Evolutionary conservation across 176 grass and related monocot species (phyloP).

Genomic region (Triticum turgidum): DNA sequence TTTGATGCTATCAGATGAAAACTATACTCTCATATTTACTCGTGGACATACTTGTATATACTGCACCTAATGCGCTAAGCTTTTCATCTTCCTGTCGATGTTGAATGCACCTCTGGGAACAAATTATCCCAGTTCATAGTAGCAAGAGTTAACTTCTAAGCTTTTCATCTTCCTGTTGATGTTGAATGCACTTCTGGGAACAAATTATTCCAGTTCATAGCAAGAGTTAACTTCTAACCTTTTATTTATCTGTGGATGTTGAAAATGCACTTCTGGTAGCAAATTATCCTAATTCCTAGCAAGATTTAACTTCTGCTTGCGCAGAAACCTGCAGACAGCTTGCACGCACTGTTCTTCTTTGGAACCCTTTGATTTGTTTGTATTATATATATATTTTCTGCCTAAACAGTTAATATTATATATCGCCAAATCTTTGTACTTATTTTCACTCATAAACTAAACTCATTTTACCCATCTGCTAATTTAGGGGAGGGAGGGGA

Average conservation of each 20-base stretch:
- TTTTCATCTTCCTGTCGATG: no score
- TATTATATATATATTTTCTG: background rate
- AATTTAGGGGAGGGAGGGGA: conserved; percentile 93
- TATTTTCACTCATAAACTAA: background rate
- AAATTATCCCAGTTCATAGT: no score
- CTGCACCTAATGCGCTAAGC: no score
- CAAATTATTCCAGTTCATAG: background rate
- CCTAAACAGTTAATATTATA: conserved; percentile 10
- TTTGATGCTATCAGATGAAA: conserved; percentile 10
- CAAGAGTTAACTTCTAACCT: conserved; percentile 1
- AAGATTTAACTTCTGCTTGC: background rate
- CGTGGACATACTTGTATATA: no score
- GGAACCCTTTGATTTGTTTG: background rate
- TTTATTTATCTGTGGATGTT: background rate
- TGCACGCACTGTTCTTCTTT: background rate
- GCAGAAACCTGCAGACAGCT: background rate
- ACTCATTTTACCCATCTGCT: conserved; percentile 13
- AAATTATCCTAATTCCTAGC: background rate
- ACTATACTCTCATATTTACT: conserved; percentile 8
- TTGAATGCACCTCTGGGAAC: no score
- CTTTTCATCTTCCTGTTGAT: background rate
- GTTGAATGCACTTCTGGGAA: background rate
- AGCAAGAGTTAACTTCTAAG: background rate
- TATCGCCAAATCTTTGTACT: conserved; percentile 6
- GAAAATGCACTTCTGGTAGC: background rate